These are phyloP conservation scores for Myrmaecium sp. DNA, from an alignment of 2,329 filamentous ascomycete species.

Conservation along the genomic window DNA sequence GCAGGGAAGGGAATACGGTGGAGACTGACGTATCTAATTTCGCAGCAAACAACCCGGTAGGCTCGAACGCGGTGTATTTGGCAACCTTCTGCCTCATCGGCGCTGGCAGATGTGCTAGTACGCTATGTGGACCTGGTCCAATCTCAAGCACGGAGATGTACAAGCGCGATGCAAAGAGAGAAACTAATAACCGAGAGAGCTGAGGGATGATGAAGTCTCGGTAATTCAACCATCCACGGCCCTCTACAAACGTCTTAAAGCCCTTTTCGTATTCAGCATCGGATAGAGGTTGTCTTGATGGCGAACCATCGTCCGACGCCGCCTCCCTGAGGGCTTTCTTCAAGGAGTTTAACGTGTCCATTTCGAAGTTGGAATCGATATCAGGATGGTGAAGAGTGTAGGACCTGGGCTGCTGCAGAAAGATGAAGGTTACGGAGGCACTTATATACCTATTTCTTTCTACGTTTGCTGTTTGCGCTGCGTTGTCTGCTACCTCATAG, in stretches of 20 bases:
- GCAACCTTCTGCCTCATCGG: conserved; percentile 26
- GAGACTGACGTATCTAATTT: conserved; percentile 20
- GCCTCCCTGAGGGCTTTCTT: conserved; percentile 24
- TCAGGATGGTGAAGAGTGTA: neutral
- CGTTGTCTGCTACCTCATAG: no score
- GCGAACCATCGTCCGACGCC: conserved; percentile 9
- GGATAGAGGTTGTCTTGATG: conserved; percentile 20
- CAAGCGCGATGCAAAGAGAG: conserved; percentile 24
- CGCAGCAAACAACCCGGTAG: conserved; percentile 29
- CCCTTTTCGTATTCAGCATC: conserved; percentile 33
- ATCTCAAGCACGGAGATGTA: conserved; percentile 41
- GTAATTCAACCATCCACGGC: conserved; percentile 24
- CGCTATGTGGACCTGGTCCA: conserved; percentile 38
- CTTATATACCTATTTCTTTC: neutral
- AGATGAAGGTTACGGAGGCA: neutral
- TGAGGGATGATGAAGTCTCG: conserved; percentile 36
- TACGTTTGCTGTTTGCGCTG: neutral
- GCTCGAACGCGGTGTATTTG: conserved; percentile 38
- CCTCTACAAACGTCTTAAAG: conserved; percentile 27
- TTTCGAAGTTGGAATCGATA: conserved; percentile 7
- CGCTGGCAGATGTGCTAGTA: conserved; percentile 33
- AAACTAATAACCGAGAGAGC: conserved; percentile 24
- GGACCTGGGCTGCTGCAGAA: neutral
- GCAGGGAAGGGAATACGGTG: conserved; percentile 25
- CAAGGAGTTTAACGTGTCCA: conserved; percentile 29